phyloP scores from a whole-genome alignment of 805 yeast genomes.

The Wickerhamomyces alni region DNA sequence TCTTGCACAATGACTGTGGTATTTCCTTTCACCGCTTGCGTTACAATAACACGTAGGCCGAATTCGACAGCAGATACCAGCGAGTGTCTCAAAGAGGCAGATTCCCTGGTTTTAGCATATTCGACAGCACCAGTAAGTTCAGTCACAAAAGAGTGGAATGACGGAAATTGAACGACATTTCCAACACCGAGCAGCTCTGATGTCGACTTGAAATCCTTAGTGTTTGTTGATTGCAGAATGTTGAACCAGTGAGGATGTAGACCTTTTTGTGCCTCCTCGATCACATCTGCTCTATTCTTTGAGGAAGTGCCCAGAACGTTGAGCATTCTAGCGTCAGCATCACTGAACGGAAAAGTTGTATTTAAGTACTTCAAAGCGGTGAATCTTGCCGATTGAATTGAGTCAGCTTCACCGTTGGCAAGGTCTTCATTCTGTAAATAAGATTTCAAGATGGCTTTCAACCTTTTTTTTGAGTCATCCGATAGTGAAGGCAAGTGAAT shows the following conservation, averaged over 20 bases:
- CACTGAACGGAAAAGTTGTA: conserved; percentile 57
- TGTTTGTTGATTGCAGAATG: conserved; percentile 40
- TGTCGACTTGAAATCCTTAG: conserved; percentile 37
- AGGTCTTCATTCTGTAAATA: conserved; percentile 31
- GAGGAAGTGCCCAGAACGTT: conserved; percentile 59
- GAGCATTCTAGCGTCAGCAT: conserved; percentile 59
- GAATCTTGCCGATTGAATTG: conserved; percentile 49
- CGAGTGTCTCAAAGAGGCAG: conserved; percentile 26
- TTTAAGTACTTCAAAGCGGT: conserved; percentile 61
- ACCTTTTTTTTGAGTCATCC: conserved; percentile 28
- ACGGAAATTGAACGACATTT: conserved; percentile 46
- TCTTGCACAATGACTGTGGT: conserved; percentile 57
- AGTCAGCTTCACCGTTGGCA: conserved; percentile 21
- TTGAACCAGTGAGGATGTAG: conserved; percentile 79
- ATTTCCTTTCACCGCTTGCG: conserved; percentile 51
- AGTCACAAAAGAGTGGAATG: conserved; percentile 35
- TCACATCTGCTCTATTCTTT: conserved; percentile 59
- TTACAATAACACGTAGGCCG: conserved; percentile 51
- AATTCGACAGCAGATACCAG: conserved; percentile 44
- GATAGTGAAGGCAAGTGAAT: conserved; percentile 39
- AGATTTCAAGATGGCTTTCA: conserved; percentile 34
- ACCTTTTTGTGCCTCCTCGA: conserved; percentile 77
- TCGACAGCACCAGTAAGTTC: conserved; percentile 25
- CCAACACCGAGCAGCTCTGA: conserved; percentile 35
- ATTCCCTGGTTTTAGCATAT: conserved; percentile 14